phyloP scores from a whole-genome alignment of 768 basidiomycete genomes.

The Tremella yokohamensis region DNA sequence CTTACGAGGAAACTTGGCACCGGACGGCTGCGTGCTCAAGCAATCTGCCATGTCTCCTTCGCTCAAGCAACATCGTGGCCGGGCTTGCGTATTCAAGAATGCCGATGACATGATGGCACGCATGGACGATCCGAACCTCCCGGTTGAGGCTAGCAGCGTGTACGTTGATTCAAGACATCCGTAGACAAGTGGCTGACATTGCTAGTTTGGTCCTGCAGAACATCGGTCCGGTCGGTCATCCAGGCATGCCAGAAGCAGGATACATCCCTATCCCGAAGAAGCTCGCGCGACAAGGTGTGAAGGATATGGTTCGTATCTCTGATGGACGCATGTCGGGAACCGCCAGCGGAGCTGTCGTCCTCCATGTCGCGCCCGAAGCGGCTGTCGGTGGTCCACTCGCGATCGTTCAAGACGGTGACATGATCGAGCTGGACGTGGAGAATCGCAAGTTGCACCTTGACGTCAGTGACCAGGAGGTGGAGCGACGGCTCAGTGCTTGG shows the following conservation, averaged over 20 bases:
- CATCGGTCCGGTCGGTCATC: constrained; percentile 37
- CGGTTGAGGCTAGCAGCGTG: constrained; percentile 24
- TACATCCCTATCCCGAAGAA: constrained; percentile 43
- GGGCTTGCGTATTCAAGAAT: constrained; percentile 34
- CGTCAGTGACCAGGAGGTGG: constrained; percentile 15
- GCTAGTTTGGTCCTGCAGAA: constrained; percentile 31
- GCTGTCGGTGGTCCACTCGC: constrained; percentile 35
- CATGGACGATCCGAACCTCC: constrained; percentile 29
- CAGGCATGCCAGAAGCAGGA: constrained; percentile 46
- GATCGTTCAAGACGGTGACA: constrained; percentile 32
- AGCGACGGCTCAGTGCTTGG: constrained; percentile 5
- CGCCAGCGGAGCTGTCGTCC: constrained; percentile 40
- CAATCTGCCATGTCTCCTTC: constrained; percentile 14
- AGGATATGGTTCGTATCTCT: constrained; percentile 39
- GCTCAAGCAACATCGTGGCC: constrained; percentile 22
- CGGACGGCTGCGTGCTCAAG: constrained; percentile 79
- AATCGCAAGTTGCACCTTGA: constrained; percentile 8
- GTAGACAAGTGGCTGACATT: constrained; percentile 8
- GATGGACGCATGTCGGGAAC: constrained; percentile 45
- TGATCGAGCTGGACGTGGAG: constrained; percentile 20
- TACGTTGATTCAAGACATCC: too few relatives aligned
- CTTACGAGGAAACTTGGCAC: constrained; percentile 75
- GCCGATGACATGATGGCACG: constrained; percentile 26
- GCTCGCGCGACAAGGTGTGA: constrained; percentile 34
- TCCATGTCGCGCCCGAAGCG: constrained; percentile 42